phyloP scores from a whole-genome alignment of 768 basidiomycete genomes.

The Pisolithus sp. region DNA sequence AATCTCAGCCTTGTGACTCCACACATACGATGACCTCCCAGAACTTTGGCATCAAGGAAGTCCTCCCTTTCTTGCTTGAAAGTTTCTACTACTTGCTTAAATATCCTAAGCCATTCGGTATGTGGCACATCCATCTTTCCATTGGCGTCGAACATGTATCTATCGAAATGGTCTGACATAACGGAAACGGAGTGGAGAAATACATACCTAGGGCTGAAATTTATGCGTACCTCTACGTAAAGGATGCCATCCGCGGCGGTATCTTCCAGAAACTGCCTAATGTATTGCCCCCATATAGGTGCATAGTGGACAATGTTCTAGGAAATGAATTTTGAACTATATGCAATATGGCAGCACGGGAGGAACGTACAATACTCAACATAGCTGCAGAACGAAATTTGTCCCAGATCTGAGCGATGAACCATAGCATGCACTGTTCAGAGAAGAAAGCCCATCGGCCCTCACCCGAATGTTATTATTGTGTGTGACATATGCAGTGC shows the following conservation, averaged over 20 bases:
- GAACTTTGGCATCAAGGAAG: constrained; percentile 62
- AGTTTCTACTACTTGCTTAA: constrained; percentile 45
- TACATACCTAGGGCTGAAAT: constrained; percentile 52
- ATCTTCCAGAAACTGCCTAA: constrained; percentile 54
- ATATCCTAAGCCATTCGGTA: constrained; percentile 49
- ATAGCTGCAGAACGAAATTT: constrained; percentile 57
- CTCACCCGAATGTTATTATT: constrained; percentile 61
- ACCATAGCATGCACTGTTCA: background rate
- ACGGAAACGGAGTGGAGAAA: background rate
- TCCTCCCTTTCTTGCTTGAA: constrained; percentile 53
- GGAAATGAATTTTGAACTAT: background rate
- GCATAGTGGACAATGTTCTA: constrained; percentile 40
- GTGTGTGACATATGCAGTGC: constrained; percentile 66
- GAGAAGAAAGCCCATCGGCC: background rate
- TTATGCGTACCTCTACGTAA: constrained; percentile 64
- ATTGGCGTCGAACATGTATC: constrained; percentile 51
- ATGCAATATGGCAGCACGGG: background rate
- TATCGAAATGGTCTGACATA: constrained; percentile 15
- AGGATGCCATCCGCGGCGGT: constrained; percentile 67
- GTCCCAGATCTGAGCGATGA: constrained; percentile 56
- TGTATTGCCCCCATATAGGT: constrained; percentile 55
- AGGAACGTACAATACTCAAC: constrained; percentile 38
- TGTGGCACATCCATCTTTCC: constrained; percentile 55
- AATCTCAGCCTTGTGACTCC: background rate
- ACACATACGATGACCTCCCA: constrained; percentile 3